Evolutionary conservation across 2,329 filamentous ascomycete species (phyloP), one percentile per base, ranked within the genome.

Genomic region (Botrytis galanthina): DNA sequence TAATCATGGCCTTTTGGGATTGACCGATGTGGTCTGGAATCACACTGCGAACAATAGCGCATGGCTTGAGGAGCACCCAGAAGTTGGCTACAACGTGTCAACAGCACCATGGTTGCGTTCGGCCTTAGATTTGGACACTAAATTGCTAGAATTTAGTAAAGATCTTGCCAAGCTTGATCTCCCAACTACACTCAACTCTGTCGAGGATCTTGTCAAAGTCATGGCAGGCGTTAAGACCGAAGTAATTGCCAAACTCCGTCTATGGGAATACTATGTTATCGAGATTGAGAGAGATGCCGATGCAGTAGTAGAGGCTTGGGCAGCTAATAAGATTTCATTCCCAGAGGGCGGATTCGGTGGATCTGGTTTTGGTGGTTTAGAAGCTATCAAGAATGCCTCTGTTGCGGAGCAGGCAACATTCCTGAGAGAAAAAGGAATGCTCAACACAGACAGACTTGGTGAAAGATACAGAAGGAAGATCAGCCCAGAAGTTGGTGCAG

Each of bases 11-110:
- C 85, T 99, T 71, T 86, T 99, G 73, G 94, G 93, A 75, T 84
- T 99, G 84, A 98, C 95, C 1, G 96, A 99, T 81, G 95, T 99
- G 75, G 97, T 99, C 62, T 94, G 96, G 86, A 99, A 99, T 80
- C 96, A 99, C 84, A 99, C 96, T 6, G 95, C 96, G 10, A 89
- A 98, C 84, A 98, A 98, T 83, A 97, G 93, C 83, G 89, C 92
- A 79, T 99, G 96, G 96, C 87, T 99, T 18, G 87, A 97, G 80
- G 92, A 97, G 74, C 95, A 99, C 80, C 96, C 97, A 0, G 96
- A 99, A 78, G 92, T 94, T 62, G 96, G 96, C 26, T 99, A 99
- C 86, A 99, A 97, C 81, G 86, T 97, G 76, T 90, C 91, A 59
- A 98, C 95, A 0, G 95, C 96, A 0, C 96, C 96, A 0, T 92